A percentile compares a stretch with the other conserved stretches of the same genome.
These are phyloP conservation scores for Verticillium longisporum DNA, from an alignment of 2,329 filamentous ascomycete genomes.

Conservation along the genomic window DNA sequence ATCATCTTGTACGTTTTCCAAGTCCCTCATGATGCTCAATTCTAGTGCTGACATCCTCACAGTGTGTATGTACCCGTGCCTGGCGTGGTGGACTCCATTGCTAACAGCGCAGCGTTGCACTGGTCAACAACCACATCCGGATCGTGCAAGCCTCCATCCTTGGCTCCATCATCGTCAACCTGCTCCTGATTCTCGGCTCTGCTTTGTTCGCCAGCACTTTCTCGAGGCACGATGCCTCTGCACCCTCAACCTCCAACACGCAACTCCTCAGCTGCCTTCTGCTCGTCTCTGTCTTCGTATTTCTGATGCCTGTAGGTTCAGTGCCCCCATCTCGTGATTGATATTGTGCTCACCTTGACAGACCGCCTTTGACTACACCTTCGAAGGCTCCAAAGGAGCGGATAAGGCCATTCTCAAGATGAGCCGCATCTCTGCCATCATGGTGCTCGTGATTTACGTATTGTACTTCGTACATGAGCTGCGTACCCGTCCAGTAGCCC, in stretches of 20 bases:
- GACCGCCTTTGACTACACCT: constrained; percentile 40
- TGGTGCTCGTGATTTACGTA: constrained; percentile 65
- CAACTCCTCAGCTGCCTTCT: constrained; percentile 27
- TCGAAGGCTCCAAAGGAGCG: constrained; percentile 49
- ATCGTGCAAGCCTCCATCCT: constrained; percentile 72
- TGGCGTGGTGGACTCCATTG: background rate
- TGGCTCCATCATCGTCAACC: constrained; percentile 70
- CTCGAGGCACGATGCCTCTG: constrained; percentile 56
- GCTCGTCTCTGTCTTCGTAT: constrained; percentile 30
- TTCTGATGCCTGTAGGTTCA: constrained; percentile 24
- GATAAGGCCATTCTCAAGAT: constrained; percentile 61
- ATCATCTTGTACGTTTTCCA: constrained; percentile 44
- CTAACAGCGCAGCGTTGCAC: constrained; percentile 36
- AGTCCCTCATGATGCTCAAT: constrained; percentile 9
- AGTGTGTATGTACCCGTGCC: constrained; percentile 23
- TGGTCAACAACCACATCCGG: constrained; percentile 55
- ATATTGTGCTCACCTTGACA: constrained; percentile 5
- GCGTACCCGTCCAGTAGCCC: constrained; percentile 46
- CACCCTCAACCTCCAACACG: constrained; percentile 21
- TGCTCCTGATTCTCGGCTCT: constrained; percentile 70
- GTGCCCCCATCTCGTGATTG: background rate
- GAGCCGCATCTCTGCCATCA: constrained; percentile 70
- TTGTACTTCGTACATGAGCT: constrained; percentile 73
- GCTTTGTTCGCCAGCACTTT: constrained; percentile 65
- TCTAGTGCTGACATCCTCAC: constrained; percentile 16